phyloP scores from a whole-genome alignment of 2,329 filamentous ascomycete species.

The Didymosphaeria variabile region DNA sequence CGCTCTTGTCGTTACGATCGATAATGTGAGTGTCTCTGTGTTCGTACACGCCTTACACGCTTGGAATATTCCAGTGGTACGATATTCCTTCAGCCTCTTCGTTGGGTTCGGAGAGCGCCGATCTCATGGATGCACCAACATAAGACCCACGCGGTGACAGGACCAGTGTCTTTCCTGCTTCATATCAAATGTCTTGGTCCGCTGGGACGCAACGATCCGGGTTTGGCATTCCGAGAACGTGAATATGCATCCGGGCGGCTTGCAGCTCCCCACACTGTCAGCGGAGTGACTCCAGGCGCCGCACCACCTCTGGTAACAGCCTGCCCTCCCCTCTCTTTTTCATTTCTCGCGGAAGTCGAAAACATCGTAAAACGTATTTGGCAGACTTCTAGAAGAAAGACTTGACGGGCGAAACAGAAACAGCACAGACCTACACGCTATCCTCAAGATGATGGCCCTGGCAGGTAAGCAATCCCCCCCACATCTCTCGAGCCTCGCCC shows the following conservation, averaged over 20 bases:
- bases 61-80: background rate
- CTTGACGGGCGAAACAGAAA: background rate
- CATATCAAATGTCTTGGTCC: background rate
- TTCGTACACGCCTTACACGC: background rate
- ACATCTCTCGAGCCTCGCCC: background rate
- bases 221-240: conserved; percentile 16
- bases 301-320: background rate
- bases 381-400: conserved; percentile 5
- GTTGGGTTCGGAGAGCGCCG: background rate
- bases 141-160: background rate
- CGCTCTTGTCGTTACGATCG: background rate
- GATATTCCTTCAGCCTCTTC: background rate
- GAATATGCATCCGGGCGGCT: conserved; percentile 3
- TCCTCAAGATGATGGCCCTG: conserved; percentile 16
- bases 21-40: background rate
- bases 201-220: conserved; percentile 16
- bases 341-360: background rate
- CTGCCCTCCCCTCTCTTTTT: conserved; percentile 8
- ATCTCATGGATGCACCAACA: background rate
- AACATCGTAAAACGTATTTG: background rate
- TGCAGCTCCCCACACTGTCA: conserved; percentile 15
- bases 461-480: conserved; percentile 8
- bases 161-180: background rate
- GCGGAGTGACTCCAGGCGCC: conserved; percentile 7
- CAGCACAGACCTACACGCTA: conserved; percentile 14